Evolutionary conservation across 139 green algal species (phyloP).

Genomic region (Micractinium conductrix): DNA sequence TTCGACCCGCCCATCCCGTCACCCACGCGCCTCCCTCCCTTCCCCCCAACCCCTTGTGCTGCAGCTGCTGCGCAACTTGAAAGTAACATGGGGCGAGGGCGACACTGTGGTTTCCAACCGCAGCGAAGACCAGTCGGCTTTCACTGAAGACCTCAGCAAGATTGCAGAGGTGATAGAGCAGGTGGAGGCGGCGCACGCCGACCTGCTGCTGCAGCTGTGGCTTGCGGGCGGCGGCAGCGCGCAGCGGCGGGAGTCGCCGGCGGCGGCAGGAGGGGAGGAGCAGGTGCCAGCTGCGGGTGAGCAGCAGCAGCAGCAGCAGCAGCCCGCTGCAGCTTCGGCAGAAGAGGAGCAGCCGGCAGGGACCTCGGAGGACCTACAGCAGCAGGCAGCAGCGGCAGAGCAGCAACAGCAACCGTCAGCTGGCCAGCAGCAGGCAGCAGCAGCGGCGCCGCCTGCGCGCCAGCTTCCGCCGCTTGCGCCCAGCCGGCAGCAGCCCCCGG

Average conservation of each 20-base stretch:
- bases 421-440: not conserved
- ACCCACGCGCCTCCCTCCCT: not conserved
- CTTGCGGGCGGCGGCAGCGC: constrained; percentile 38
- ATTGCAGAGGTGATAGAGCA: not conserved
- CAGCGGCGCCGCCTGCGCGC: not conserved
- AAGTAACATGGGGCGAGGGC: constrained; percentile 2
- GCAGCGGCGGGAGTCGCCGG: too few species aligned
- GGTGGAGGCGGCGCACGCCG: constrained; percentile 25
- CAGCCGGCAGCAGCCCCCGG: not conserved
- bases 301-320: not conserved
- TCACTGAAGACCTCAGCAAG: not conserved
- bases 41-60: too few species aligned
- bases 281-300: not conserved
- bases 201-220: constrained; percentile 73
- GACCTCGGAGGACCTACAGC: too few species aligned
- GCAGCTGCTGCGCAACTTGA: constrained; percentile 19
- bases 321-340: not conserved
- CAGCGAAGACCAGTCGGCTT: not conserved
- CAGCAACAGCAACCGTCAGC: not conserved
- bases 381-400: constrained; percentile 1
- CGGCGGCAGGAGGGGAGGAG: not conserved
- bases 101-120: constrained; percentile 2
- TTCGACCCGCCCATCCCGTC: not conserved
- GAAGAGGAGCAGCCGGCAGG: not conserved
- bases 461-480: too few species aligned